A percentile compares a stretch with the other conserved stretches of the same genome.
These are phyloP conservation scores for Cercospora beticola DNA, from an alignment of 2,329 filamentous ascomycete genomes.

Conservation along the genomic window DNA sequence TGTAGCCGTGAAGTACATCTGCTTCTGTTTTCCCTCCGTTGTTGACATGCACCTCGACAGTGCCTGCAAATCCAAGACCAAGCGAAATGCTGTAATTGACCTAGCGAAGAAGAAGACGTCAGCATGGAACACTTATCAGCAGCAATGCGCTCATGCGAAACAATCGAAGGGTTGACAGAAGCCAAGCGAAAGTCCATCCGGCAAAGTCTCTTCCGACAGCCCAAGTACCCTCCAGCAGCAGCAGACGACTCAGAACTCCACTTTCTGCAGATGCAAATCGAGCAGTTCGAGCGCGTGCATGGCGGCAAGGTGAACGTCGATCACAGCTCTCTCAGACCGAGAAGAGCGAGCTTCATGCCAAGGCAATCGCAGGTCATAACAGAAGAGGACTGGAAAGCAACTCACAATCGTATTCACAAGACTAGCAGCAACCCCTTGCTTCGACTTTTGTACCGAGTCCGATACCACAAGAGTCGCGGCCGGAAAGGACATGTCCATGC, in stretches of 20 bases:
- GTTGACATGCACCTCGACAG: constrained; percentile 55
- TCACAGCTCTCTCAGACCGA: not conserved
- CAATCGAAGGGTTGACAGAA: not conserved
- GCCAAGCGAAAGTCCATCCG: not conserved
- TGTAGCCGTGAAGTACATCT: constrained; percentile 42
- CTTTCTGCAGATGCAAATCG: constrained; percentile 4
- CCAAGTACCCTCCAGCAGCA: not conserved
- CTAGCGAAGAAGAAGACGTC: not conserved
- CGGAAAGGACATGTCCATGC: constrained; percentile 68
- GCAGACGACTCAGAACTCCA: not conserved
- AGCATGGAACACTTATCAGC: constrained; percentile 7
- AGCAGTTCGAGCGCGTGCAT: constrained; percentile 11
- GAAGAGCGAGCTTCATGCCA: not conserved
- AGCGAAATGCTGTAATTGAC: constrained; percentile 68
- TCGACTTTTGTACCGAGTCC: constrained; percentile 49
- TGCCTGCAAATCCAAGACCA: constrained; percentile 65
- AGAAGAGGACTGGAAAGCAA: constrained; percentile 15
- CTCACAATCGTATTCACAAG: constrained; percentile 55
- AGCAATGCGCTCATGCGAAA: not conserved
- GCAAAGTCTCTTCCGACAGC: not conserved
- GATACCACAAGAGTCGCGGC: constrained; percentile 61
- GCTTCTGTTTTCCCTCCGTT: constrained; percentile 38
- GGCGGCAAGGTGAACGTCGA: not conserved
- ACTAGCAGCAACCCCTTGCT: constrained; percentile 55
- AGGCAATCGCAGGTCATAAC: not conserved